Evolutionary conservation across 2,329 filamentous ascomycete genomes (phyloP), one percentile per base, ranked within the genome.

Genomic region (Fusarium continuum): DNA sequence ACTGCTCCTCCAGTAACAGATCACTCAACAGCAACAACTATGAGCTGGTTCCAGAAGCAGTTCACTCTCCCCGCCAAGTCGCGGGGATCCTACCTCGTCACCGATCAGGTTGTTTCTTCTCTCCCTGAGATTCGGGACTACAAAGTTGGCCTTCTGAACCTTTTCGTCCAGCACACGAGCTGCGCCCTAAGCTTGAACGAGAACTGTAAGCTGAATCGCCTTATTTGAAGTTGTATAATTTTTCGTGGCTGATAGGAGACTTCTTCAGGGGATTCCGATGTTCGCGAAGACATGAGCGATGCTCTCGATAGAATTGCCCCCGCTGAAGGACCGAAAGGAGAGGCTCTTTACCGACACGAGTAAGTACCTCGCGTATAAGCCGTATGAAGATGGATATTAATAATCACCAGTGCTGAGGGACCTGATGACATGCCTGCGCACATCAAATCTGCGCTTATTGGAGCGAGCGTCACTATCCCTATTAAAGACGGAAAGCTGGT

Each of bases 341-440:
- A 88, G 75, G 82, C 86, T 8, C 76, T 98, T 39, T 99, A 98
- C 78, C 82, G 91, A 36, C 95, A 99, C 78, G 73, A 76, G 76
- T 77, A 58, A 69, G 74, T 70, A 26, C 25, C 13, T 23, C 10
- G n/a, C 23, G 16, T 38, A 8, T 25, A 39, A 39, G 8, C 26
- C n/a, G 17, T 29, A 19, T 8, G 26, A 39, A 34, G n/a, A 14
- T 20, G 55, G 32, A 56, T 26, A 43, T 26, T 48, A 19, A 57
- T 43, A 28, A 35, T 17, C 7, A 14, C 39, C 55, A 87, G 85
- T 71, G 93, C 90, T 0, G 95, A 97, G 82, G 95, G 95, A 1
- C 77, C 80, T 46, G 95, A 99, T 79, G 95, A 98, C 77, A 97
- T 98, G 92, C 95, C 95, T 86, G 93, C 93, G 56, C 95, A 99